Conservation (phyloP, 805 yeast species). For the Blastobotrys peoriensis region DNA sequence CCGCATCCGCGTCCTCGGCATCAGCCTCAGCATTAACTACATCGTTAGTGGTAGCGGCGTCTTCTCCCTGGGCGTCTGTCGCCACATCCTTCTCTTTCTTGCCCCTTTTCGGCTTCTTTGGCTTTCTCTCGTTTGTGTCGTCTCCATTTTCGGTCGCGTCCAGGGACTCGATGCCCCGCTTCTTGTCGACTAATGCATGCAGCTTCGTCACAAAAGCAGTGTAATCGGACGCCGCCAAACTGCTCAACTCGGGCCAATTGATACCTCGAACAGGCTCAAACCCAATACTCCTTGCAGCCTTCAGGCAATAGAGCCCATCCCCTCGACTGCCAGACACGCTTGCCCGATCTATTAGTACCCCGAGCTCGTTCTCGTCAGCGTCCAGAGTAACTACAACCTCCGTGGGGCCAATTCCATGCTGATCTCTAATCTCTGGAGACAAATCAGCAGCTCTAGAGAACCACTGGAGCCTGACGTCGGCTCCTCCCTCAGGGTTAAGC, state of each 20-base stretch:
- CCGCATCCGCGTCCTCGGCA: neutral
- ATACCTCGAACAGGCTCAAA: neutral
- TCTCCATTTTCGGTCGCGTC: no score
- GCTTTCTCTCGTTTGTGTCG: neutral
- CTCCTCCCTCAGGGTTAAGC: slow-evolving; percentile 7
- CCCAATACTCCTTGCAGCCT: neutral
- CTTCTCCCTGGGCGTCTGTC: no score
- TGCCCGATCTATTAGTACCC: slow-evolving; percentile 12
- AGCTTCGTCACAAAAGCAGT: slow-evolving; percentile 11
- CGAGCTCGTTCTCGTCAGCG: slow-evolving; percentile 10
- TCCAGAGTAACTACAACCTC: slow-evolving; percentile 15
- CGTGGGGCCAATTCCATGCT: slow-evolving; percentile 1
- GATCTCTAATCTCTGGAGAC: neutral
- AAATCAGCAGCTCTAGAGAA: slow-evolving; percentile 11
- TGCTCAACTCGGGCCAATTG: slow-evolving; percentile 3
- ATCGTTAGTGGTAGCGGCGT: slow-evolving; percentile 2
- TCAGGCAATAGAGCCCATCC: slow-evolving; percentile 9
- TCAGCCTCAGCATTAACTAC: neutral
- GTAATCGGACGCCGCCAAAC: slow-evolving; percentile 16
- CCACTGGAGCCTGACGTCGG: slow-evolving; percentile 13
- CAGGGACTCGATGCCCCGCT: no score
- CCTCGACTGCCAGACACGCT: no score
- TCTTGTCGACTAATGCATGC: no score
- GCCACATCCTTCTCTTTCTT: neutral
- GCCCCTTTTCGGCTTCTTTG: neutral